phyloP scores from a whole-genome alignment of 1,139 yeast genomes.

The Pichiaceae sp. region DNA sequence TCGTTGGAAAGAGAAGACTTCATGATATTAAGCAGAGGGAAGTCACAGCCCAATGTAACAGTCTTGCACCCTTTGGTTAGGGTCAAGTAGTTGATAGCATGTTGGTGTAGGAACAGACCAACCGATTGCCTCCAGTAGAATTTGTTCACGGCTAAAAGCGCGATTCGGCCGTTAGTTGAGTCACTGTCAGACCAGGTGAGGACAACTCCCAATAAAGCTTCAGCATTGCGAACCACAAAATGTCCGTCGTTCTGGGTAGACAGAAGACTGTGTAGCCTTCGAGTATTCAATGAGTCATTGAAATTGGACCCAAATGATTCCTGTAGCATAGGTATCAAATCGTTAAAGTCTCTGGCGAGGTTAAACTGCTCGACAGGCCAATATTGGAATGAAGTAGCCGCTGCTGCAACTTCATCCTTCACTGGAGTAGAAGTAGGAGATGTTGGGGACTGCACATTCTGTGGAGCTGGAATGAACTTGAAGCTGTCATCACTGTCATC shows the following conservation, averaged over 20 bases:
- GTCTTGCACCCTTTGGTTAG: constrained; percentile 36
- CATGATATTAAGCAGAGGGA: constrained; percentile 45
- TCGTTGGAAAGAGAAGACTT: constrained; percentile 10
- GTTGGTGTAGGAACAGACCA: constrained; percentile 47
- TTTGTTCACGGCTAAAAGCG: constrained; percentile 47
- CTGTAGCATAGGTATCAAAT: constrained; percentile 35
- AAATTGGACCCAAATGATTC: constrained; percentile 12
- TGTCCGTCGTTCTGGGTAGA: constrained; percentile 25
- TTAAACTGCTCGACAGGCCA: constrained; percentile 61
- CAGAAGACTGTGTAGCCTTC: constrained; percentile 2
- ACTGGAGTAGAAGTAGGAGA: too few species aligned
- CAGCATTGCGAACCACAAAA: constrained; percentile 54
- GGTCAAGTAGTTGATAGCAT: constrained; percentile 45
- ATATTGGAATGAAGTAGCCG: too few species aligned
- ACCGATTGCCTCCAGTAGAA: constrained; percentile 49
- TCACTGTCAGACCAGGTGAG: constrained; percentile 44
- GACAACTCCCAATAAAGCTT: constrained; percentile 49
- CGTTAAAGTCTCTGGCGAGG: constrained; percentile 42
- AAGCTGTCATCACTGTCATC: too few species aligned
- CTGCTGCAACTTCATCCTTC: too few species aligned
- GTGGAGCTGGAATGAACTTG: too few species aligned
- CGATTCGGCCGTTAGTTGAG: constrained; percentile 35
- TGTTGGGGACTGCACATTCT: too few species aligned
- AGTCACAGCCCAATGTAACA: constrained; percentile 40
- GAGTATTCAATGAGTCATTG: constrained; percentile 5